Base-by-base conservation (phyloP, 768 basidiomycete genomes). In the Russula sp. region DNA sequence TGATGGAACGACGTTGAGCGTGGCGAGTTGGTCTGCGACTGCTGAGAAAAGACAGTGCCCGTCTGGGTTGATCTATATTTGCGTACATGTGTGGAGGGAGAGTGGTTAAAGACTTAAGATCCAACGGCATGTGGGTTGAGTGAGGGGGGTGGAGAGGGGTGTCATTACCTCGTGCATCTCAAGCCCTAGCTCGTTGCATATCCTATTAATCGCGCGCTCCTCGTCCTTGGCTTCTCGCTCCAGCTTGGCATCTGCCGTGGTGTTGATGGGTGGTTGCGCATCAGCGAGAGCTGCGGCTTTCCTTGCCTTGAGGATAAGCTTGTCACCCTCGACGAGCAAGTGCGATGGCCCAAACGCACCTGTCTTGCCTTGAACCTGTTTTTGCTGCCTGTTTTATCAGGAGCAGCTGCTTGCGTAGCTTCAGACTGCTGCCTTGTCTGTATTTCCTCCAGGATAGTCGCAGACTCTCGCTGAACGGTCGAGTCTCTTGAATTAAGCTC, bases 11-110 rank as follows among this genome's bases (percentile, higher is more conserved):
- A 94, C 74, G 42, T 84, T 83, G 30, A 94, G 82, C n/a, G 90
- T 70, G 51, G 79, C 79, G 36, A 97, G 84, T 73, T 99, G 96
- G 75, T 98, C 94, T 28, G 92, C 96, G 28, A 98, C 79, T 11
- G 96, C 92, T 53, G 93, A 90, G 78, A 89, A 99, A 34, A 98
- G 85, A 77, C 96, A 98, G 70, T 98, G 95, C 0, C 96, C 96
- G 70, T 98, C 96, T 20, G 96, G 93, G 64, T 87, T 86, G 69
- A 98, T 88, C 94, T 97, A 69, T 28, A n/a, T 18, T 4, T 5
- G 52, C 10, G 11, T 36, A 14, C 26, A 28, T 16, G 13, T 14
- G 28, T 14, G 50, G 28, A 30, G 49, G 6, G 20, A 48, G 11
- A 52, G 28, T 9, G 30, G 30, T n/a, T n/a, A n/a, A n/a, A n/a